Percentiles rank a stretch among this genome's conserved stretches.
Evolutionary conservation across 75 land plant genomes (phyloP).

Genomic region (Picea sitchensis): DNA sequence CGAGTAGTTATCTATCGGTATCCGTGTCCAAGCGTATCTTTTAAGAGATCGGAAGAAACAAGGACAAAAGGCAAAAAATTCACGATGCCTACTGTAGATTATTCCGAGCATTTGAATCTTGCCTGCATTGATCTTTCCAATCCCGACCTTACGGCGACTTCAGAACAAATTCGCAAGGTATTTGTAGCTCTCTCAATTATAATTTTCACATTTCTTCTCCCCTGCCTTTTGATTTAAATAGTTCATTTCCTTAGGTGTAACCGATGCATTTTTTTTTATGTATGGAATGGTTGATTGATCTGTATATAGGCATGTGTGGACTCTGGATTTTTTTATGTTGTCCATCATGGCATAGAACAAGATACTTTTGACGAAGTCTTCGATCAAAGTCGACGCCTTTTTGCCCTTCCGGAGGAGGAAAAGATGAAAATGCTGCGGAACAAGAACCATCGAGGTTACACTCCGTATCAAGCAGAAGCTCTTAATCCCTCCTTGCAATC

Average conservation of each 20-base stretch:
- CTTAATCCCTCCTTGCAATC: slow-evolving; percentile 55
- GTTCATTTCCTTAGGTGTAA: neutral
- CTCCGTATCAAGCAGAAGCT: slow-evolving; percentile 61
- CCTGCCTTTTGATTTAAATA: neutral
- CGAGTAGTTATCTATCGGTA: too few species aligned
- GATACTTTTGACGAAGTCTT: slow-evolving; percentile 52
- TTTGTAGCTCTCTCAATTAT: neutral
- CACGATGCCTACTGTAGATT: neutral
- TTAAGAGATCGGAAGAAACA: too few species aligned
- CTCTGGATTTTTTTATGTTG: slow-evolving; percentile 77
- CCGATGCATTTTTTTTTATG: neutral
- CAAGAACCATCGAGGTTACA: slow-evolving; percentile 66
- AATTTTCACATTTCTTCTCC: neutral
- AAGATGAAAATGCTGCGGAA: slow-evolving; percentile 62
- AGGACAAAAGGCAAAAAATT: neutral
- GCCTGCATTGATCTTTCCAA: slow-evolving; percentile 28
- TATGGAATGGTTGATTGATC: neutral
- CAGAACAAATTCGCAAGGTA: slow-evolving; percentile 12
- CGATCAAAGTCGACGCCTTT: slow-evolving; percentile 63
- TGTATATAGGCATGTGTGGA: slow-evolving; percentile 68
- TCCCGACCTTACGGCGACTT: slow-evolving; percentile 16
- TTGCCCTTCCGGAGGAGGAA: slow-evolving; percentile 57
- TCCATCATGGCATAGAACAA: slow-evolving; percentile 79
- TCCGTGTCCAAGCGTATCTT: too few species aligned
- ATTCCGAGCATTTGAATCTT: neutral